phyloP scores from a whole-genome alignment of 2,329 filamentous ascomycete genomes.

The Nannizzia gypsea region DNA sequence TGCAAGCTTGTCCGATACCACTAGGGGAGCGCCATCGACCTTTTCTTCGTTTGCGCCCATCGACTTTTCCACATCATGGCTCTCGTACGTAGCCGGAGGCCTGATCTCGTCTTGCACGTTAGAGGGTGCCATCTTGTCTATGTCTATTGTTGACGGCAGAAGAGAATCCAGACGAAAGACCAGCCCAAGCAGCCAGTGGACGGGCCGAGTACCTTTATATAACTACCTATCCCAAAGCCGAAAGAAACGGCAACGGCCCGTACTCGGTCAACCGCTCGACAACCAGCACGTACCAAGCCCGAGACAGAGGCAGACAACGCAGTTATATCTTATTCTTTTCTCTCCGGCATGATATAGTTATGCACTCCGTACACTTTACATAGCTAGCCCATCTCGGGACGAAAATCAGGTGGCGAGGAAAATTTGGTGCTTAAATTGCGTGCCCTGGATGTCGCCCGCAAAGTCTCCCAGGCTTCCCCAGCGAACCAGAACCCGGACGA shows the following conservation, averaged over 20 bases:
- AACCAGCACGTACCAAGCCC: neutral
- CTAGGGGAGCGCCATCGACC: neutral
- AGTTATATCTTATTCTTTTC: neutral
- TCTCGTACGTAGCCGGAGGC: neutral
- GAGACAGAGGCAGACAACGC: neutral
- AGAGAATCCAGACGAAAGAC: neutral
- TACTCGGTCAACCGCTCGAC: neutral
- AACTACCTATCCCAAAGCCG: neutral
- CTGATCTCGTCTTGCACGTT: neutral
- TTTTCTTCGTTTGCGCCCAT: neutral
- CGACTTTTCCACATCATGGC: conserved; percentile 12
- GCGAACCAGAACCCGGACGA: neutral
- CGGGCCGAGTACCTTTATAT: neutral
- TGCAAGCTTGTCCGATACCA: conserved; percentile 38
- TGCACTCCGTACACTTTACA: no score
- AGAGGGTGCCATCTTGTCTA: neutral
- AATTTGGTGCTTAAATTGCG: conserved; percentile 1
- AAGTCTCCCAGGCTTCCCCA: neutral
- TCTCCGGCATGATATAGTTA: neutral
- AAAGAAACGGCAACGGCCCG: neutral
- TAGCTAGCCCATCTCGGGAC: neutral
- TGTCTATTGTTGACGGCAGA: neutral
- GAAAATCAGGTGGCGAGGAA: neutral
- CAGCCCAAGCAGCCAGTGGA: neutral
- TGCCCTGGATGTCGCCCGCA: neutral